Evolutionary conservation across 768 basidiomycete species (phyloP), one percentile per base, ranked within the genome.

Genomic region (Rhodotorula paludigena): DNA sequence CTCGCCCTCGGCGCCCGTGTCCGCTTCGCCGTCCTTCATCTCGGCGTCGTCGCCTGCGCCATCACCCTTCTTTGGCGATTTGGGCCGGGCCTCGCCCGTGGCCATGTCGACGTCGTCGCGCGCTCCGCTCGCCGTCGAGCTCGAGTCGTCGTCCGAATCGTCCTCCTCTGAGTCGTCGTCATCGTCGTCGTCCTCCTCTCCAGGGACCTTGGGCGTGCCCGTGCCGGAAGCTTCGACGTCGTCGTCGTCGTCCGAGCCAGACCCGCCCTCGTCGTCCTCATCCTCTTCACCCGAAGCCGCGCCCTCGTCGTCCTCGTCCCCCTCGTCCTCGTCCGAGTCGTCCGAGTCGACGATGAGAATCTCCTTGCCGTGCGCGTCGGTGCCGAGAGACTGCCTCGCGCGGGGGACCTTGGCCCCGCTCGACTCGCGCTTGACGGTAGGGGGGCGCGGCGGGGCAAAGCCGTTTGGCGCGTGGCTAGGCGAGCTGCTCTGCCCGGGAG

Each of bases 121-220:
- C 39, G 33, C 32, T 2, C 35, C 68, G 42, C 63, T 64, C 35
- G 54, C 56, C 15, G 35, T 39, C 56, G 60, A 63, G 28, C 51
- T 60, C 42, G 66, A 62, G 53, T 68, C 67, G 42, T 68, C 67
- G 23, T 62, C 53, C 15, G 57, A 54, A 5, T 57, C 59, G 42
- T 52, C 63, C 8, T 51, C 63, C 16, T 54, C 49, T 28, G 38
- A 36, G 5, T 59, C 68, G 20, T 32, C 23, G 16, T n/a, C 42
- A 18, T 48, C 44, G 15, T 25, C 59, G 12, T 39, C 48, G 20
- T 38, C 28, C 8, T 35, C 57, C 52, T 49, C 53, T 9, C 49
- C 49, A 9, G 32, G 16, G 11, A 39, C 54, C n/a, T 53, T 33
- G 7, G 32, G 36, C 21, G 42, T 54, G 28, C 21, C 60, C 21